Evolutionary conservation across 2,329 filamentous ascomycete species (phyloP), one percentile per base, ranked within the genome.

Genomic region (Fusarium beomiforme): DNA sequence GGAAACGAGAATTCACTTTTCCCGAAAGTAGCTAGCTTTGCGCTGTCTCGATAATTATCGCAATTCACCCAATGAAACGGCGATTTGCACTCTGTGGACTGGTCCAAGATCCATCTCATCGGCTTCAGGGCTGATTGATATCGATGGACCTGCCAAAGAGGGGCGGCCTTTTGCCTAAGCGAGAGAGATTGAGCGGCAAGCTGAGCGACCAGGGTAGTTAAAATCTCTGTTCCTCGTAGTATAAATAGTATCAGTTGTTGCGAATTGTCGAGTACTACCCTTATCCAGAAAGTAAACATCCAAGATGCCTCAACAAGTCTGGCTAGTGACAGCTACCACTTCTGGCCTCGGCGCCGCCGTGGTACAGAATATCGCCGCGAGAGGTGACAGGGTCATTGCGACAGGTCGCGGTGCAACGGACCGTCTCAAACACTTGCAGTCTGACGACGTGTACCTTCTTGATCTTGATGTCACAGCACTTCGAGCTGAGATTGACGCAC

Each of bases 331-430:
- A 33, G 60, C 56, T 16, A 62, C 56, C 12, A 63, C 60, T 5
- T 63, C 56, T 10, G 60, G 60, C 24, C 56, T 63, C 13, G 60
- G 60, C 37, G 60, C 60, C 26, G 60, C 60, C n/a, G 36, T 63
- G 12, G 56, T 63, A 19, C 44, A 61, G 11, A 43, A 61, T 9
- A 21, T 63, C n/a, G 33, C 26, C 3, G 8, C 24, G 7, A 61
- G 60, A 37, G 60, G 60, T n/a, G 60, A 63, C 4, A 39, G 34
- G 12, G 60, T 63, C 24, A 33, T 63, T 6, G 60, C 56, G 4
- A 61, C 60, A 19, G 60, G 60, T 6, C 34, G 60, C 17, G 44
- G 57, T 23, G 60, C 46, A n/a, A 44, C 24, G 1, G 23, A 53
- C 9, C 56, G 60, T 4, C 60, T 63, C 37, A 62, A 26, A 6